Base-by-base conservation (phyloP, 306 rosid species). In the Prunus mongolica region DNA sequence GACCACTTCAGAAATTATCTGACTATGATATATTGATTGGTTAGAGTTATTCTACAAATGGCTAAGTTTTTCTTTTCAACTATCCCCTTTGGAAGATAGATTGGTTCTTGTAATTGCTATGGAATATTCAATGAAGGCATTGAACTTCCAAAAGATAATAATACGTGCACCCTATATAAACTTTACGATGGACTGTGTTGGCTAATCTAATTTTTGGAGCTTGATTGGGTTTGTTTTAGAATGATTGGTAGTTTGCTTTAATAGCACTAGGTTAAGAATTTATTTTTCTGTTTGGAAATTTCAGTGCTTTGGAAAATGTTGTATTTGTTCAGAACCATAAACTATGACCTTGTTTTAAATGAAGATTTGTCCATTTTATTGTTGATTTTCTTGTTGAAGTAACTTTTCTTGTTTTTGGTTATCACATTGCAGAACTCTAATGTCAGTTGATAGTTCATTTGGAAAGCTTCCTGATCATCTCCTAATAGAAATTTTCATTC, bases 391-490 rank as follows among this genome's bases (percentile, higher is more conserved):
- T 16, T 68, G 45, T 58, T 49, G 34, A 24, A 34, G 27, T 28
- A n/a, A 51, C 67, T 3, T 24, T 0, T 52, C 9, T 34, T 8
- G 12, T 12, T 64, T 81, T 28, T 28, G 28, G 67, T 24, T 66
- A 24, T 73, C 16, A 19, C 77, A 60, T 38, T 83, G 82, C 88
- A 88, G 89, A 73, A 65, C 44, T 73, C 57, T 71, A 74, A 67
- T 65, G 57, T 71, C 80, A 73, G 67, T 28, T 69, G 85, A 50
- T 49, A 56, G 64, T 79, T 73, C 78, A 12, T 62, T 88, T 30
- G 85, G 54, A 71, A 85, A 84, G 87, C 77, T 93, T 57, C 95
- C 95, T 2, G 93, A 91, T 69, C 88, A 89, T 81, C 82, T 93
- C 44, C 41, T 91, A 64, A 76, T 85, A 68, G 98, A 93, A 58